phyloP scores from a whole-genome alignment of 1,284 basidiomycete species.

The Cryptococcus sp. region DNA sequence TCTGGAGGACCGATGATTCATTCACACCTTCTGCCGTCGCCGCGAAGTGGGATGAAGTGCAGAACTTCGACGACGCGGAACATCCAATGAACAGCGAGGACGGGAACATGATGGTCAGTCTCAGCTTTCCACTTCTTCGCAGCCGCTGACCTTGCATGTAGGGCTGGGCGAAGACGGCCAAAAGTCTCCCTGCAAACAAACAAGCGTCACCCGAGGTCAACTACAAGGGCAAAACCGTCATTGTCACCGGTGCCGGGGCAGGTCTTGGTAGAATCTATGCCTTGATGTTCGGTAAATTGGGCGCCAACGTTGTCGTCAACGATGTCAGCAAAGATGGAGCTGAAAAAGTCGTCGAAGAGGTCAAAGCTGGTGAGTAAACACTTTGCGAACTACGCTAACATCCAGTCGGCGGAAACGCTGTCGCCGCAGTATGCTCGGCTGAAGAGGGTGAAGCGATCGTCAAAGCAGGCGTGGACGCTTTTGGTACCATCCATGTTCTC shows the following conservation, averaged over 20 bases:
- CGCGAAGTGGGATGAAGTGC: constrained; percentile 76
- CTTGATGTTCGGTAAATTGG: constrained; percentile 82
- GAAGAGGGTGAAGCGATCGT: constrained; percentile 86
- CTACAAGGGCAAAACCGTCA: constrained; percentile 87
- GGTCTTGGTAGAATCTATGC: constrained; percentile 93
- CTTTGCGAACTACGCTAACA: background rate
- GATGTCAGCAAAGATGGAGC: constrained; percentile 89
- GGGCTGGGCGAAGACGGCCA: constrained; percentile 63
- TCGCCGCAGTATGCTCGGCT: constrained; percentile 79
- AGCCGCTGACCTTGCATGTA: constrained; percentile 9
- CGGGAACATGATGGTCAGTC: constrained; percentile 63
- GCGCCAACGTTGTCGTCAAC: constrained; percentile 96
- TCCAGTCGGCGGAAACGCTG: constrained; percentile 85
- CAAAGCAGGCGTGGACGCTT: constrained; percentile 81
- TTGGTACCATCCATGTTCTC: constrained; percentile 84
- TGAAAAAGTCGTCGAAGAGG: constrained; percentile 79
- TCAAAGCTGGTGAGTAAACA: constrained; percentile 65
- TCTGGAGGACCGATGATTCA: constrained; percentile 86
- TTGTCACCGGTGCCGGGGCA: constrained; percentile 91
- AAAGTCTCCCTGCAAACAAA: constrained; percentile 67
- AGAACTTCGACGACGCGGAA: constrained; percentile 73
- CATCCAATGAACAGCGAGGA: constrained; percentile 74
- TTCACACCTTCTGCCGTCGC: constrained; percentile 96
- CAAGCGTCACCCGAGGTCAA: constrained; percentile 72
- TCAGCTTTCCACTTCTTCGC: background rate